phyloP scores from a whole-genome alignment of 139 green algal species.

The Chlorella sorokiniana region DNA sequence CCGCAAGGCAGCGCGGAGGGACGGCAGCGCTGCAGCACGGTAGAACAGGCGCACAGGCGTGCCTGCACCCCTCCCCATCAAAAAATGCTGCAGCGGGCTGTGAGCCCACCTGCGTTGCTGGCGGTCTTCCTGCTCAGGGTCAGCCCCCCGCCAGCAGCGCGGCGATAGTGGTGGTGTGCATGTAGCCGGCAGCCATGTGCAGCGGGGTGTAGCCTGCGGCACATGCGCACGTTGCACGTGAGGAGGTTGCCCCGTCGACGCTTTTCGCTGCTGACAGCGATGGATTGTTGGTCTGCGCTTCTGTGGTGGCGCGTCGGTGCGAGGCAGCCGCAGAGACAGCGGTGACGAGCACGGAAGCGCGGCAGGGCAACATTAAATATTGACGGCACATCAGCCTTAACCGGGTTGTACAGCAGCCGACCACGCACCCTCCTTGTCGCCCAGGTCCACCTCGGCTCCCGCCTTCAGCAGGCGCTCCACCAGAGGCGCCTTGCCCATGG shows the following conservation, averaged over 20 bases:
- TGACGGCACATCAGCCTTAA: background rate
- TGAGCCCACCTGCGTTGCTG: constrained; percentile 52
- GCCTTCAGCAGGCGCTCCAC: constrained; percentile 64
- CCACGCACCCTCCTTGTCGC: constrained; percentile 75
- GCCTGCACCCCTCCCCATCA: too few relatives aligned
- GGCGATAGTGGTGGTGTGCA: constrained; percentile 65
- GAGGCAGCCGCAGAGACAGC: background rate
- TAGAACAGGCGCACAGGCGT: too few relatives aligned
- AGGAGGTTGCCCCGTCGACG: too few relatives aligned
- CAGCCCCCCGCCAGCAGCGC: constrained; percentile 68
- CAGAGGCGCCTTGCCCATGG: constrained; percentile 63
- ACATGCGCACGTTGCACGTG: too few relatives aligned
- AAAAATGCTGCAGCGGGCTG: too few relatives aligned
- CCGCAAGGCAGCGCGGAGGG: too few relatives aligned
- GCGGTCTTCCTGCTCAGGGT: constrained; percentile 65
- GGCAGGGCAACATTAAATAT: background rate
- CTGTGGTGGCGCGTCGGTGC: background rate
- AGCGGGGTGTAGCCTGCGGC: constrained; percentile 85
- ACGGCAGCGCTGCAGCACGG: too few relatives aligned
- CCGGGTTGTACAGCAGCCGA: background rate
- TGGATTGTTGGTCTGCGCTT: too few relatives aligned
- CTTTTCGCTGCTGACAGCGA: too few relatives aligned
- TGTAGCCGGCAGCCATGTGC: constrained; percentile 84
- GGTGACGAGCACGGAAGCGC: background rate
- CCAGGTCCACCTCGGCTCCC: constrained; percentile 76